Conservation (phyloP, 805 yeast genomes). For the Metschnikowia arizonensis region DNA sequence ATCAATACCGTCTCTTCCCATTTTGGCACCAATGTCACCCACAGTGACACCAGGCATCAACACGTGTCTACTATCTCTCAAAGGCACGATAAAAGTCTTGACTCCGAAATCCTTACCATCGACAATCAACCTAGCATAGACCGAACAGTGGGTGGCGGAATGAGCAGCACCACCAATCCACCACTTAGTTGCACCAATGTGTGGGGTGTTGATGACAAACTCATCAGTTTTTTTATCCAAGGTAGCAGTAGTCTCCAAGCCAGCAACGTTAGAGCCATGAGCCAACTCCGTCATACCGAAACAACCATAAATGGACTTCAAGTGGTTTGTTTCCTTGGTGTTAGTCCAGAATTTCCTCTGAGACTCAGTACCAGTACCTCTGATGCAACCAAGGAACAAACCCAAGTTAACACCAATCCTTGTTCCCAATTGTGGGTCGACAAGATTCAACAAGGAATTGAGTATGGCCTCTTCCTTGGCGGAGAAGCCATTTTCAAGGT, state of each 20-base stretch:
- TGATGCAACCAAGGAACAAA: conserved; percentile 18
- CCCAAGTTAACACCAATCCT: conserved; percentile 22
- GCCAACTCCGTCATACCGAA: conserved; percentile 24
- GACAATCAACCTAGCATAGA: conserved; percentile 20
- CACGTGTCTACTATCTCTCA: conserved; percentile 19
- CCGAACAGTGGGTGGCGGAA: conserved; percentile 20
- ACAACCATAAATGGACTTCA: conserved; percentile 19
- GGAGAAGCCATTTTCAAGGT: conserved; percentile 15
- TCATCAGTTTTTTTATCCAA: conserved; percentile 19
- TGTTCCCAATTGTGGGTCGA: conserved; percentile 20
- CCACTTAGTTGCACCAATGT: conserved; percentile 24
- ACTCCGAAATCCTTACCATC: conserved; percentile 22
- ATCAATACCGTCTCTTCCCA: conserved; percentile 24
- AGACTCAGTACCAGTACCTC: conserved; percentile 21
- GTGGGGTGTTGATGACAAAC: conserved; percentile 21
- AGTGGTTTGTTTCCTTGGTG: conserved; percentile 16
- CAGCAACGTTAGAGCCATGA: conserved; percentile 22
- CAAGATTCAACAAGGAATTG: conserved; percentile 12
- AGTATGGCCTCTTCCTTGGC: conserved; percentile 9
- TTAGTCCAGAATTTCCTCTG: conserved; percentile 18
- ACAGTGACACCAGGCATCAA: conserved; percentile 22
- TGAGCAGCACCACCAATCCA: conserved; percentile 25
- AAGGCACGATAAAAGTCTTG: conserved; percentile 22
- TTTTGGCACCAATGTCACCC: conserved; percentile 23
- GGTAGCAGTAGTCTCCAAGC: conserved; percentile 23